Evolutionary conservation across 441 rosid genomes (phyloP), one percentile per base, ranked within the genome.

Genomic region (Biscutella auriculata): DNA sequence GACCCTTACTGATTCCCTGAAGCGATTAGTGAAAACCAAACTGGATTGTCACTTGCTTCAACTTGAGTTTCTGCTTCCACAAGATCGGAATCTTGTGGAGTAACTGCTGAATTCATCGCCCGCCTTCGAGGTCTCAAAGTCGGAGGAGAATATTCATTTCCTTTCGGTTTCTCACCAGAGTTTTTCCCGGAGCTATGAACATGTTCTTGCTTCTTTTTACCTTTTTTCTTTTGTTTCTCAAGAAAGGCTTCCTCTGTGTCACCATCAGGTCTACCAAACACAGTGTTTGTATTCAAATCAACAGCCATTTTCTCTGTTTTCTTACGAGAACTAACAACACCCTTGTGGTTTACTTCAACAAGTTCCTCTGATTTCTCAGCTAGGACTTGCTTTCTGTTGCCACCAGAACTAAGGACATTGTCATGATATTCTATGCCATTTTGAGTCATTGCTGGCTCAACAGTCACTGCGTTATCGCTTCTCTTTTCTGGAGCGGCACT

Each of bases 21-120:
- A 66, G 65, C 51, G 1, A 30, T 1, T 16, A 67, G 45, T 39
- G 37, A 4, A 53, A 67, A n/a, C 66, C 66, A 67, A 53, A 67
- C 43, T 42, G 44, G 7, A 3, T 3, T 21, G 28, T 23, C 30
- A 5, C 41, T 28, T 51, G 9, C 28, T 51, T 21, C 23, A 19
- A 6, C 15, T 17, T 17, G 35, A 0, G 6, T 36, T 29, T 35
- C 34, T n/a, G 3, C 12, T 43, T 35, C 60, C 25, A 2, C 17
- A 9, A 17, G 1, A 11, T 6, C 6, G 6, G 36, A 6, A 14
- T 1, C 13, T 65, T 50, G 16, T 57, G 64, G 10, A 30, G 57
- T 14, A 44, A 35, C 46, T 34, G 25, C 17, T 41, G 26, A 16
- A 9, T 9, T 41, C 45, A 9, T 41, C 0, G 19, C 0, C 29